A percentile compares a stretch with the other conserved stretches of the same genome.
Evolutionary conservation across 176 grass and related monocot genomes (phyloP).

Genomic region (Stipa capillata): DNA sequence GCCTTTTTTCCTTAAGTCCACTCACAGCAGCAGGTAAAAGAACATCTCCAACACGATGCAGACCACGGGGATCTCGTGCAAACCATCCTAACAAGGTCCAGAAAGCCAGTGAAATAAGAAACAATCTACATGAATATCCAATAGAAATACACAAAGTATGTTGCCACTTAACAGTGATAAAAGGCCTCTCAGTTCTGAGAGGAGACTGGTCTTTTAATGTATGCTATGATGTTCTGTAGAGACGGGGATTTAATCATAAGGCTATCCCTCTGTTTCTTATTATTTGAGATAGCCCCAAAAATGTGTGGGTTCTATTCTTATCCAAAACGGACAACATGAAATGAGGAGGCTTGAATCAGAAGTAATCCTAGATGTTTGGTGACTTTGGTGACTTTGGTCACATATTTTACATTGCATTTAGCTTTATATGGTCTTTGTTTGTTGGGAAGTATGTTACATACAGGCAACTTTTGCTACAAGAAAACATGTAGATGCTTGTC

Average conservation of each 20-base stretch:
- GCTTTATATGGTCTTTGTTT: not conserved
- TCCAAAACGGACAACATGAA: not conserved
- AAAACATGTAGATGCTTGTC: slow-evolving; percentile 4
- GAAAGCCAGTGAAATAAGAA: slow-evolving; percentile 16
- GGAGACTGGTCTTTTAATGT: not conserved
- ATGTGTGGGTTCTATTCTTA: slow-evolving; percentile 5
- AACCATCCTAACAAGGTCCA: slow-evolving; percentile 71
- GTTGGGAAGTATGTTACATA: no score
- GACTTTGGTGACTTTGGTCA: not conserved
- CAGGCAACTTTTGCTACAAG: not conserved
- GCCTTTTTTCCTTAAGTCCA: slow-evolving; percentile 48
- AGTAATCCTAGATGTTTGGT: no score
- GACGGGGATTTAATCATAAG: not conserved
- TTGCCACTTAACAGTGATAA: not conserved
- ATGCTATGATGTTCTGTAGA: not conserved
- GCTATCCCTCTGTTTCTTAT: not conserved
- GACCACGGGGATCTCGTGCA: slow-evolving; percentile 69
- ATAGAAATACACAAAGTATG: not conserved
- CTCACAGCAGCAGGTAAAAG: slow-evolving; percentile 53
- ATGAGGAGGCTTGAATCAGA: not conserved
- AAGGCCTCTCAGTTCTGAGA: not conserved
- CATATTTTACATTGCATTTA: not conserved
- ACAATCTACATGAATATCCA: not conserved
- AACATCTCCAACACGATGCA: slow-evolving; percentile 63
- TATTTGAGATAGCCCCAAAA: slow-evolving; percentile 21